Conservation (phyloP, 345 rosid genomes). For the Rhizophora mangle region DNA sequence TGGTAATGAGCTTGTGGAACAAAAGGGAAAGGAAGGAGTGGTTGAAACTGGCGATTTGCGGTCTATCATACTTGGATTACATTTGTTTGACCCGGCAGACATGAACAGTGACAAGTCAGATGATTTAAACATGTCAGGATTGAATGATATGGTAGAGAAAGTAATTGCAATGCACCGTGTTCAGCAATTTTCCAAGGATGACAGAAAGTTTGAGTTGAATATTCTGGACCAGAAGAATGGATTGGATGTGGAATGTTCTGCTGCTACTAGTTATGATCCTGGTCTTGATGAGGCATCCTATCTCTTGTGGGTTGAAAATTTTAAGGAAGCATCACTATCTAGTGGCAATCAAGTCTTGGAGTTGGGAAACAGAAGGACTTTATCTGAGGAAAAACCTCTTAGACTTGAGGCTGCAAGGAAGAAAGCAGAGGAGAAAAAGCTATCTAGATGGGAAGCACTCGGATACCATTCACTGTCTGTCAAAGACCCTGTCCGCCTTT, state of each 20-base stretch:
- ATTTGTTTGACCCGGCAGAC: conserved; percentile 56
- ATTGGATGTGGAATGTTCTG: conserved; percentile 25
- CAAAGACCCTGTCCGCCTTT: conserved; percentile 45
- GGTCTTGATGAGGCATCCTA: conserved; percentile 83
- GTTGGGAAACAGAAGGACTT: conserved; percentile 41
- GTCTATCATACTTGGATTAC: conserved; percentile 71
- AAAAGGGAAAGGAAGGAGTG: conserved; percentile 47
- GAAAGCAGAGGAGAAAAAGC: conserved; percentile 71
- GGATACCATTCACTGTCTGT: conserved; percentile 71
- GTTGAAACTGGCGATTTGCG: conserved; percentile 50
- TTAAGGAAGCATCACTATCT: conserved; percentile 51
- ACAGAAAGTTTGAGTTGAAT: conserved; percentile 50
- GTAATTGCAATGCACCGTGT: conserved; percentile 57
- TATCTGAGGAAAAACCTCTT: conserved; percentile 41
- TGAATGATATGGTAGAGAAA: conserved; percentile 60
- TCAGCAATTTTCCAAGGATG: conserved; percentile 35
- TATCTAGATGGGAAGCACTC: conserved; percentile 62
- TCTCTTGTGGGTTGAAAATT: conserved; percentile 77
- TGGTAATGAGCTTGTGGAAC: conserved; percentile 42
- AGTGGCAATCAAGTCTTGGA: conserved; percentile 32
- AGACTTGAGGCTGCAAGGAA: conserved; percentile 60
- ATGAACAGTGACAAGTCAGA: conserved; percentile 39
- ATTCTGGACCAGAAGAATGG: conserved; percentile 30
- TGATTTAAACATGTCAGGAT: conserved; percentile 45
- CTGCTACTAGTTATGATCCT: conserved; percentile 37